Conservation (phyloP, 805 yeast species). For the Candida multigemmis region DNA sequence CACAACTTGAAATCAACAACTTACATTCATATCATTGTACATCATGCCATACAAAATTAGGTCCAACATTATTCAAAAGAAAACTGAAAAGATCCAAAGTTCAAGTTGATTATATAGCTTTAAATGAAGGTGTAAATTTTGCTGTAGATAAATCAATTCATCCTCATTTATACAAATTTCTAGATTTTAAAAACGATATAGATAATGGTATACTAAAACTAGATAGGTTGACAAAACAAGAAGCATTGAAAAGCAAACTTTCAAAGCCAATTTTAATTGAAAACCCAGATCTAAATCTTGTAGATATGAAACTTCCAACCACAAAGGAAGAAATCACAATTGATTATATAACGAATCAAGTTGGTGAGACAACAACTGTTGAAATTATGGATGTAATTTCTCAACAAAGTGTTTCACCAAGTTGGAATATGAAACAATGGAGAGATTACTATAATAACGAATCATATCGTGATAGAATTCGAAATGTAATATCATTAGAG, state of each 20-base stretch:
- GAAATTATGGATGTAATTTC: constrained; percentile 89
- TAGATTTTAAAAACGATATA: constrained; percentile 17
- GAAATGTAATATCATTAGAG: constrained; percentile 79
- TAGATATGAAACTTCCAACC: constrained; percentile 49
- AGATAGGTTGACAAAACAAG: constrained; percentile 23
- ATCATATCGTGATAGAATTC: constrained; percentile 48
- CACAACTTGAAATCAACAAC: constrained; percentile 21
- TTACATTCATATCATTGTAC: constrained; percentile 49
- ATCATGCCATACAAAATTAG: constrained; percentile 33
- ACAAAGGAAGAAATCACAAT: constrained; percentile 36
- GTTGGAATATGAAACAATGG: constrained; percentile 72
- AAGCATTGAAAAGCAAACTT: constrained; percentile 23
- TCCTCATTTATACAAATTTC: constrained; percentile 40
- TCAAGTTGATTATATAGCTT: constrained; percentile 70
- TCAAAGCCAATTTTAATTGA: constrained; percentile 40
- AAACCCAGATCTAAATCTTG: constrained; percentile 11
- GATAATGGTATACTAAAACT: constrained; percentile 8
- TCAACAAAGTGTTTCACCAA: constrained; percentile 53
- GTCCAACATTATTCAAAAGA: constrained; percentile 43
- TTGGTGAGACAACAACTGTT: constrained; percentile 56
- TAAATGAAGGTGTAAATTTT: constrained; percentile 61
- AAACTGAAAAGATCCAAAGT: constrained; percentile 42
- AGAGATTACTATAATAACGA: constrained; percentile 51
- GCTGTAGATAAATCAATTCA: constrained; percentile 38
- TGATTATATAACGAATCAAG: constrained; percentile 41